Percentiles rank a stretch among this genome's conserved stretches.
Evolutionary conservation across 2,329 filamentous ascomycete genomes (phyloP).

Genomic region (Verticillium albo-atrum): DNA sequence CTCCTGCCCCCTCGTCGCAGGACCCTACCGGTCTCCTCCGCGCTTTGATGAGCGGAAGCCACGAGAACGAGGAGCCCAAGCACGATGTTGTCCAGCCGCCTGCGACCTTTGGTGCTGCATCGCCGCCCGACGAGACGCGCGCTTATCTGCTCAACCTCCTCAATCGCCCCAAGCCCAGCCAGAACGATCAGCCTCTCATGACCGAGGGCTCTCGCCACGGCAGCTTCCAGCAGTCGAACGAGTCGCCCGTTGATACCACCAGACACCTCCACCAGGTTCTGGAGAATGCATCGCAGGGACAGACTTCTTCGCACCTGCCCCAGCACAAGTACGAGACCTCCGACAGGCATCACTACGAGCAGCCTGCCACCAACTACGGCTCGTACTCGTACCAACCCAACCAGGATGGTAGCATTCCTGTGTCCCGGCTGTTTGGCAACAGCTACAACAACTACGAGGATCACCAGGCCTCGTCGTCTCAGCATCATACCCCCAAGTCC

Average conservation of each 20-base stretch:
- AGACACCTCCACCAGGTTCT: conserved; percentile 10
- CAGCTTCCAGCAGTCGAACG: conserved; percentile 34
- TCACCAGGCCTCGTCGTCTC: conserved; percentile 33
- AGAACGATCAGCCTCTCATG: conserved; percentile 43
- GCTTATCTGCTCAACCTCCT: conserved; percentile 83
- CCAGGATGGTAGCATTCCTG: conserved; percentile 8
- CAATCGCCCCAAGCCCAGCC: conserved; percentile 68
- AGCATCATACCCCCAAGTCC: conserved; percentile 36
- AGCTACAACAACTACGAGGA: conserved; percentile 36
- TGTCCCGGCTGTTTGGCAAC: conserved; percentile 17
- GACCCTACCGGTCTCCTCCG: conserved; percentile 56
- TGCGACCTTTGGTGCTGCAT: conserved; percentile 39
- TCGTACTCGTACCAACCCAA: conserved; percentile 11
- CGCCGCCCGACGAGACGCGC: conserved; percentile 66
- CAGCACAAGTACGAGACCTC: conserved; percentile 14
- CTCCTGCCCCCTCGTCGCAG: conserved; percentile 50
- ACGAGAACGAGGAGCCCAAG: conserved; percentile 41
- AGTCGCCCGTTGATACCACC: conserved; percentile 21
- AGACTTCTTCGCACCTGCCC: conserved; percentile 10
- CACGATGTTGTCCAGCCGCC: conserved; percentile 20
- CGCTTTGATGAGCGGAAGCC: conserved; percentile 54
- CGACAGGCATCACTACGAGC: conserved; percentile 9
- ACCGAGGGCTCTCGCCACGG: conserved; percentile 37
- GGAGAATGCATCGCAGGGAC: conserved; percentile 11
- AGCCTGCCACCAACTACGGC: conserved; percentile 15